Evolutionary conservation across 306 rosid species (phyloP), one percentile per base, ranked within the genome.

Genomic region (Vachellia collinsii): DNA sequence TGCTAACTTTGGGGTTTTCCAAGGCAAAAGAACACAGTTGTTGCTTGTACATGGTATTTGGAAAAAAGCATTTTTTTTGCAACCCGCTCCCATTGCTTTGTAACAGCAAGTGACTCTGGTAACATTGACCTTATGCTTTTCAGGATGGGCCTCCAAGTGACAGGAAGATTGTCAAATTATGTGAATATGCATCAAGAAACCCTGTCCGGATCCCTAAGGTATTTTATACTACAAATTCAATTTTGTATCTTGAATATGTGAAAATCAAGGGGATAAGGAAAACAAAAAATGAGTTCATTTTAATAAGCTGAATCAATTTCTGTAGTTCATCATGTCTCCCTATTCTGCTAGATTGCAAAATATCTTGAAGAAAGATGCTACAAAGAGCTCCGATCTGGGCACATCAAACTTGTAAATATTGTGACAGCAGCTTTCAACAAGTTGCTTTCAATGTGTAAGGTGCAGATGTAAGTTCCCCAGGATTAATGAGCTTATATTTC

Each of bases 171-270:
- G 79, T 87, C 46, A 96, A 93, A 85, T 85, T 96, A 80, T 96
- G 99, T 72, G 99, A 91, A 81, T 96, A 96, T 90, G 99, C 99
- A 10, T 86, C 97, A 7, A 93, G 81, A 85, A 96, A 96, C 44
- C 98, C 97, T 38, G 82, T 92, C 76, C 93, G 98, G 63, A 93
- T 96, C 83, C 99, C 97, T 0, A 96, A 96, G 98, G 99, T 96
- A 81, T 43, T 79, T 79, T 65, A 44, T 59, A 59, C 37, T 77
- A 71, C 75, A 41, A n/a, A 74, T 78, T 51, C 37, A 44, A 58
- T 73, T 29, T 4, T 67, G 5, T 56, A 47, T 76, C 39, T 64
- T 7, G 36, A 34, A n/a, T 11, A 17, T 76, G 20, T 17, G 11
- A 29, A 11, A 34, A 62, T 25, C 1, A 5, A 29, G 10, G 10